Evolutionary conservation across 495 filamentous ascomycete genomes (phyloP).

Genomic region (Neurospora tetrasperma): DNA sequence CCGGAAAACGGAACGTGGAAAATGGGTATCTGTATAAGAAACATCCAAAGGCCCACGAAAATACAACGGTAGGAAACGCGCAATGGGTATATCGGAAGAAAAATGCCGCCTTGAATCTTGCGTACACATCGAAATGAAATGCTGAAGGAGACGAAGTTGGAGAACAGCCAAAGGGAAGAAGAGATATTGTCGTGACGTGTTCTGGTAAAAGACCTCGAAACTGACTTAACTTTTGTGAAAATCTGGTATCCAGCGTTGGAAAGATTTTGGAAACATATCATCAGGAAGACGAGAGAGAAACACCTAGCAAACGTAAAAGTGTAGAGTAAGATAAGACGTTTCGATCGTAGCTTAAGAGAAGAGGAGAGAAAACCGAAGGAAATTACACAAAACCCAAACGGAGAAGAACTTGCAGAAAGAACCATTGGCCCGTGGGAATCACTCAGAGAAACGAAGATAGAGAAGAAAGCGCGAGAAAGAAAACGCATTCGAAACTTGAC

Average conservation of each 20-base stretch:
- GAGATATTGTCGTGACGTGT: not conserved
- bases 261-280: constrained; percentile 1
- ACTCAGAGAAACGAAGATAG: not conserved
- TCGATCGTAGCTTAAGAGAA: constrained; percentile 1
- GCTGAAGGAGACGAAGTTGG: not conserved
- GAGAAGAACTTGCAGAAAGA: constrained; percentile 2
- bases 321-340: constrained; percentile 8
- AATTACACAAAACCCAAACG: constrained; percentile 6
- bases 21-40: not conserved
- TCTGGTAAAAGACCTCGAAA: not conserved
- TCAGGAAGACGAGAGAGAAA: constrained; percentile 12
- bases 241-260: not conserved
- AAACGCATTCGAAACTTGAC: constrained; percentile 2
- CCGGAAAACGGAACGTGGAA: not conserved
- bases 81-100: not conserved
- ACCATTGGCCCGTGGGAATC: not conserved
- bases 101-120: not conserved
- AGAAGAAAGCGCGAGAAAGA: not conserved
- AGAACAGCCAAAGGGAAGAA: not conserved
- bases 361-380: constrained; percentile 3
- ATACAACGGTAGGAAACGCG: not conserved
- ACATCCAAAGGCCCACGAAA: not conserved
- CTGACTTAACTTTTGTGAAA: not conserved
- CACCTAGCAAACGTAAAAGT: constrained; percentile 1
- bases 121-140: not conserved